A percentile compares a stretch with the other conserved stretches of the same genome.
These are phyloP conservation scores for Tylopilus balloui DNA, from an alignment of 768 basidiomycete genomes.

Conservation along the genomic window DNA sequence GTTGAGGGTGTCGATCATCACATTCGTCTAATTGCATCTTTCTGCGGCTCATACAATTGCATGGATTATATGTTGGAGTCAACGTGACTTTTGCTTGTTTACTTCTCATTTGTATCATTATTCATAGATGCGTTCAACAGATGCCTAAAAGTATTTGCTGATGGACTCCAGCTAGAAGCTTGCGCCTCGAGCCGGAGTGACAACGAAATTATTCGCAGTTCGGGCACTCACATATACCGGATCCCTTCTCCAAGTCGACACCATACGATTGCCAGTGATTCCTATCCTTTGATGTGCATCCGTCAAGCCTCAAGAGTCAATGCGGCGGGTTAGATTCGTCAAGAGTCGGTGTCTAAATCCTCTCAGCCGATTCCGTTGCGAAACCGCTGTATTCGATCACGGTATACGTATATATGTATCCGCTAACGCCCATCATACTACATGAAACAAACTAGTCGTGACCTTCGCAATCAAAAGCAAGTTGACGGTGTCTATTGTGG, in stretches of 20 bases:
- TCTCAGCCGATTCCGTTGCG: no score
- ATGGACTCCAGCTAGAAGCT: not conserved
- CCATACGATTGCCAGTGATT: no score
- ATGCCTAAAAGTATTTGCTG: not conserved
- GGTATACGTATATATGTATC: no score
- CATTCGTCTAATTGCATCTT: not conserved
- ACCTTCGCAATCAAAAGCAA: not conserved
- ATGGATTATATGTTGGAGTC: conserved; percentile 4
- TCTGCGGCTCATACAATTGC: not conserved
- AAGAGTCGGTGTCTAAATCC: no score
- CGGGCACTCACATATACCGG: not conserved
- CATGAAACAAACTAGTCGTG: not conserved
- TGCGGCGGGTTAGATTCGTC: no score
- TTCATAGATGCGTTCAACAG: not conserved
- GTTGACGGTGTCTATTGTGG: not conserved
- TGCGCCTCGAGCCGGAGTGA: not conserved
- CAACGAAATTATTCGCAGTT: not conserved
- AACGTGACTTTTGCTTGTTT: not conserved
- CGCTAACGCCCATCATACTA: no score
- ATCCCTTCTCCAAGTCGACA: no score
- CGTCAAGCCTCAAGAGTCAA: no score
- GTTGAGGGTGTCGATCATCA: not conserved
- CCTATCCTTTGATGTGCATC: no score
- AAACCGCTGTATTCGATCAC: no score
- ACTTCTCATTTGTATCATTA: conserved; percentile 16